Conservation (phyloP, 495 filamentous ascomycete species). For the Polyplosphaeria fusca region DNA sequence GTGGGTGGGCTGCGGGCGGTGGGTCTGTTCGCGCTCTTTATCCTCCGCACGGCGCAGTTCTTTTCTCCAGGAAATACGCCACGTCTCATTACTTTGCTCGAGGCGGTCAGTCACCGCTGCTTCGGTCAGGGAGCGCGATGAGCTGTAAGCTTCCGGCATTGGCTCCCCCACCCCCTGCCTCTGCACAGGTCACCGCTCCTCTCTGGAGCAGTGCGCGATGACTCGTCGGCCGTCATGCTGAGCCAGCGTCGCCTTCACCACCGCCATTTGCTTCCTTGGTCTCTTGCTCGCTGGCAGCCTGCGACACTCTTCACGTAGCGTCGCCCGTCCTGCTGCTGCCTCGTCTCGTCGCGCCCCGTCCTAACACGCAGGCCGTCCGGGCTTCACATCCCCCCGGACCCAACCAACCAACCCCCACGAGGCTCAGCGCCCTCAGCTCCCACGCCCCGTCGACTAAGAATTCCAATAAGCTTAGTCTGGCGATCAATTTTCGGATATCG, state of each 20-base stretch:
- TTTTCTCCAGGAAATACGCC: neutral
- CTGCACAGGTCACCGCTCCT: slow-evolving; percentile 4
- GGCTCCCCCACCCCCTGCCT: slow-evolving; percentile 7
- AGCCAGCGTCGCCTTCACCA: neutral
- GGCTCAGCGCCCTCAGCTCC: neutral
- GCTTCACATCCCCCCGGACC: slow-evolving; percentile 1
- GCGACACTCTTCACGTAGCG: slow-evolving; percentile 4
- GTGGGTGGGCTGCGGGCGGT: neutral
- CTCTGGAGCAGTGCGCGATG: neutral
- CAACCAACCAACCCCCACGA: neutral
- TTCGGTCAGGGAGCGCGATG: too few species aligned
- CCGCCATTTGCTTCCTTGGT: slow-evolving; percentile 2
- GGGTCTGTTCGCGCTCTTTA: neutral
- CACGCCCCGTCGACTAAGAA: slow-evolving; percentile 14
- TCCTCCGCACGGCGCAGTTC: neutral
- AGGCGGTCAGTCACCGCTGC: slow-evolving; percentile 2
- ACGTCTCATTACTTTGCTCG: neutral
- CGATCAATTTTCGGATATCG: slow-evolving; percentile 19
- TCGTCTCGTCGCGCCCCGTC: neutral
- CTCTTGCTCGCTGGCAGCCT: neutral
- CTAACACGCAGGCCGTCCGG: neutral
- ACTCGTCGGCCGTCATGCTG: slow-evolving; percentile 12
- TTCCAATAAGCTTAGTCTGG: slow-evolving; percentile 21
- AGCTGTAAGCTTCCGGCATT: too few species aligned
- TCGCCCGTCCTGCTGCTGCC: neutral